Evolutionary conservation across 768 basidiomycete genomes (phyloP), one percentile per base, ranked within the genome.

Genomic region (Gloeostereum incarnatum): DNA sequence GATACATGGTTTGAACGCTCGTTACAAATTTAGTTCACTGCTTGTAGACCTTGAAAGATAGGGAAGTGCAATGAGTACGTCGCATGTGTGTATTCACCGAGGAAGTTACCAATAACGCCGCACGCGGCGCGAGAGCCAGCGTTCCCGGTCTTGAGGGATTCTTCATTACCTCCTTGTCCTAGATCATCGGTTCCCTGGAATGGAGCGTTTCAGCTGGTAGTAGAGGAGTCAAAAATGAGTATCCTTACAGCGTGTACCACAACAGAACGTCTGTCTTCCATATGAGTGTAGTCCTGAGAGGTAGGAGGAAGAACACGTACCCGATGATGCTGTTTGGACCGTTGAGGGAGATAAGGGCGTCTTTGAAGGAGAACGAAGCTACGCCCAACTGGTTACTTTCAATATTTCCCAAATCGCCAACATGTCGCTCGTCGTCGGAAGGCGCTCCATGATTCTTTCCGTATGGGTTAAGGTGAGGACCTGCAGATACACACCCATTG

Each of bases 371-470:
- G 53, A 89, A 66, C 7, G 51, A 55, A 9, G 79, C 81, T 13
- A 59, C 60, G 33, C 86, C 88, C 23, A 58, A 47, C 14, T 55
- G 58, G 51, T 90, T 71, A 33, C 73, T 68, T 49, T 70, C 47
- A 51, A 90, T 73, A 51, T 90, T 89, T 4, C 87, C 87, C 44
- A 84, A 53, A 47, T 84, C 81, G 1, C 87, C 87, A 20, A 82
- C 75, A 31, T 63, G 60, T 9, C 52, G 35, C 38, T 54, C 55
- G 3, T 47, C 41, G 48, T 75, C 72, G 6, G 57, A 54, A 7
- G 71, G 81, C 3, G 69, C 80, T 40, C 85, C 85, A 46, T 90
- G 88, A 7, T 60, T 71, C 41, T 69, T 66, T 14, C 58, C 63
- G 57, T 66, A 69, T 0, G 84, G 84, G 61, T 90, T 89, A 68